A percentile compares a stretch with the other conserved stretches of the same genome.
Conservation (phyloP, 768 basidiomycete genomes). For the Astraeus odoratus region DNA sequence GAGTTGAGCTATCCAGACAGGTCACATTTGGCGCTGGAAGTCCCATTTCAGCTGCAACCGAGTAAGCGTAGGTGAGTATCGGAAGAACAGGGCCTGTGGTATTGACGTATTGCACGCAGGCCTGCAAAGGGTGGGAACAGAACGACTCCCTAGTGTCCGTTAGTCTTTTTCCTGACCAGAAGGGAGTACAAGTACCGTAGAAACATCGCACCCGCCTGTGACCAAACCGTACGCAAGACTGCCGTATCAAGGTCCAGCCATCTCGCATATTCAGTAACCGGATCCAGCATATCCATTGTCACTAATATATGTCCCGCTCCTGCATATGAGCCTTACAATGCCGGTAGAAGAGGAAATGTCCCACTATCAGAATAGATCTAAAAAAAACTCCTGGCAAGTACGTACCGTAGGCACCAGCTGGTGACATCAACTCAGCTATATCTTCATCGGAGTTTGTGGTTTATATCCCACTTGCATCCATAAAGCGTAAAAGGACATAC, state of each 20-base stretch:
- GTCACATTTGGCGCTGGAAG: slow-evolving; percentile 54
- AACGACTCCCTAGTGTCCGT: slow-evolving; percentile 41
- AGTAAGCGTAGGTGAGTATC: slow-evolving; percentile 40
- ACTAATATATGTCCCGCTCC: slow-evolving; percentile 57
- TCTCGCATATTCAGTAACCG: slow-evolving; percentile 41
- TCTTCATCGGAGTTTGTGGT: slow-evolving; percentile 28
- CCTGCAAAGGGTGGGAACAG: slow-evolving; percentile 57
- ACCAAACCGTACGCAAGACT: slow-evolving; percentile 54
- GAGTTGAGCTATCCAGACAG: slow-evolving; percentile 49
- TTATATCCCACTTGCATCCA: not conserved
- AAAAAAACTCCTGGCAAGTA: not conserved
- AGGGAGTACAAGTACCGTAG: slow-evolving; percentile 34
- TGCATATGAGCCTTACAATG: slow-evolving; percentile 53
- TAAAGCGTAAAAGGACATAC: slow-evolving; percentile 26
- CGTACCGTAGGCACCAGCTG: slow-evolving; percentile 57
- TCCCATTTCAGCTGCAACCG: slow-evolving; percentile 37
- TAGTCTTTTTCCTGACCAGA: not conserved
- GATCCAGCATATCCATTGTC: slow-evolving; percentile 35
- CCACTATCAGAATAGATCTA: not conserved
- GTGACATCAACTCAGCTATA: slow-evolving; percentile 45
- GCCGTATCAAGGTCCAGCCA: slow-evolving; percentile 68
- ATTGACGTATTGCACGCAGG: slow-evolving; percentile 56
- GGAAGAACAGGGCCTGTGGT: slow-evolving; percentile 30
- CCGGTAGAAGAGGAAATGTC: not conserved
- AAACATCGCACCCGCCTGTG: slow-evolving; percentile 40